phyloP scores from a whole-genome alignment of 306 rosid genomes.

The Gillenia trifoliata region DNA sequence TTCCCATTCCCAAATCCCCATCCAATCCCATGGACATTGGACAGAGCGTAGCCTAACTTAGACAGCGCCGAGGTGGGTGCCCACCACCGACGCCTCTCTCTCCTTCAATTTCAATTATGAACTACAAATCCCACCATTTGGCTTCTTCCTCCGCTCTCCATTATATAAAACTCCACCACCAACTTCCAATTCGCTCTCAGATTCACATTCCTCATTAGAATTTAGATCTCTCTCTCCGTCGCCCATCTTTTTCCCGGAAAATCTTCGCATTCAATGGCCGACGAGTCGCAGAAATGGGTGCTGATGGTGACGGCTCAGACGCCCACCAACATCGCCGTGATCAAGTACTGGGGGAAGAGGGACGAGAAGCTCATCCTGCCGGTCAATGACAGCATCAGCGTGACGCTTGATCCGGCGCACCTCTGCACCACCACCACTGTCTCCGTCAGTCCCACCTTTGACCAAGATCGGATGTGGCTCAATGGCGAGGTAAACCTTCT shows the following conservation, averaged over 20 bases:
- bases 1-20: neutral
- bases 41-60: neutral
- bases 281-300: constrained; percentile 62
- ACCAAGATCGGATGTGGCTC: constrained; percentile 95
- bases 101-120: neutral
- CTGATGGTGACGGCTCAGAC: constrained; percentile 84
- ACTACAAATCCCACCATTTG: neutral
- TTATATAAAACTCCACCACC: neutral
- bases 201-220: neutral
- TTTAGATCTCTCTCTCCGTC: neutral
- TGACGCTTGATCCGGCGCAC: constrained; percentile 87
- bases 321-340: constrained; percentile 95
- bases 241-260: neutral
- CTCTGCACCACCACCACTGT: constrained; percentile 96
- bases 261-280: constrained; percentile 27
- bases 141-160: neutral
- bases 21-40: too few relatives aligned
- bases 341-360: constrained; percentile 97
- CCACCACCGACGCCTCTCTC: neutral
- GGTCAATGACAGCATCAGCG: constrained; percentile 90
- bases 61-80: constrained; percentile 3
- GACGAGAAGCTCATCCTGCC: constrained; percentile 85
- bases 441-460: constrained; percentile 78
- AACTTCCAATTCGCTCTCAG: neutral
- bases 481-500: constrained; percentile 58